A percentile compares a stretch with the other conserved stretches of the same genome.
Conservation (phyloP, 2,329 filamentous ascomycete genomes). For the Chrysosporium keratinophilum region DNA sequence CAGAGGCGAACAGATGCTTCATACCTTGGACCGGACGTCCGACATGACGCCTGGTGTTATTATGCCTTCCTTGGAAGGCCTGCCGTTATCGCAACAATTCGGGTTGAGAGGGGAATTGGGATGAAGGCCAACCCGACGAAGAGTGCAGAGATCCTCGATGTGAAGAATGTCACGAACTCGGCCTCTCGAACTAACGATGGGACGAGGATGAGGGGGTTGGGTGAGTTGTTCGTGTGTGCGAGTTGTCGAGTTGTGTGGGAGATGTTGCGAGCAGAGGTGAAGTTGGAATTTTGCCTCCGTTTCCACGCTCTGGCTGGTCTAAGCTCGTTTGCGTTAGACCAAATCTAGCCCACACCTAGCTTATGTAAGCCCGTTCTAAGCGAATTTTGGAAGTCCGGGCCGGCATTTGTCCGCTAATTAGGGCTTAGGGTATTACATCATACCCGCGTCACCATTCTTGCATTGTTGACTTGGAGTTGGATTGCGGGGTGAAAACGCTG, state of each 20-base stretch:
- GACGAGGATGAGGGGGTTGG: constrained; percentile 3
- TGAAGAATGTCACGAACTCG: constrained; percentile 21
- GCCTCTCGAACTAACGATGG: constrained; percentile 19
- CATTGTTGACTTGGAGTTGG: too few species aligned
- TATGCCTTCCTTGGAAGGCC: constrained; percentile 43
- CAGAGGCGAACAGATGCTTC: constrained; percentile 13
- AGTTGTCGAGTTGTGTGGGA: too few species aligned
- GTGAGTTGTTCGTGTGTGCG: constrained; percentile 11
- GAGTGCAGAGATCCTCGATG: constrained; percentile 29
- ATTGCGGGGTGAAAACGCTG: too few species aligned
- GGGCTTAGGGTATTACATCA: constrained; percentile 31
- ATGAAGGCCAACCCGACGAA: constrained; percentile 20
- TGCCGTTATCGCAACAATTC: constrained; percentile 40
- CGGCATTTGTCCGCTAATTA: constrained; percentile 22
- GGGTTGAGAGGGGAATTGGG: constrained; percentile 19
- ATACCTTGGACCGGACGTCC: constrained; percentile 45
- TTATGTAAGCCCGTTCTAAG: constrained; percentile 24
- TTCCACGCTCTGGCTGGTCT: neutral
- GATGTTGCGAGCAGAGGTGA: constrained; percentile 21
- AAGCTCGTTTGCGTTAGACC: constrained; percentile 6
- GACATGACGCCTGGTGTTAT: constrained; percentile 41
- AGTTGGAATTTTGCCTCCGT: constrained; percentile 15
- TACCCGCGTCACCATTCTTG: neutral
- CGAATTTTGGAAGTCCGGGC: constrained; percentile 24
- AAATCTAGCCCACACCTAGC: neutral